These are phyloP conservation scores for Pyricularia pennisetigena DNA, from an alignment of 2,329 filamentous ascomycete genomes.

Conservation along the genomic window DNA sequence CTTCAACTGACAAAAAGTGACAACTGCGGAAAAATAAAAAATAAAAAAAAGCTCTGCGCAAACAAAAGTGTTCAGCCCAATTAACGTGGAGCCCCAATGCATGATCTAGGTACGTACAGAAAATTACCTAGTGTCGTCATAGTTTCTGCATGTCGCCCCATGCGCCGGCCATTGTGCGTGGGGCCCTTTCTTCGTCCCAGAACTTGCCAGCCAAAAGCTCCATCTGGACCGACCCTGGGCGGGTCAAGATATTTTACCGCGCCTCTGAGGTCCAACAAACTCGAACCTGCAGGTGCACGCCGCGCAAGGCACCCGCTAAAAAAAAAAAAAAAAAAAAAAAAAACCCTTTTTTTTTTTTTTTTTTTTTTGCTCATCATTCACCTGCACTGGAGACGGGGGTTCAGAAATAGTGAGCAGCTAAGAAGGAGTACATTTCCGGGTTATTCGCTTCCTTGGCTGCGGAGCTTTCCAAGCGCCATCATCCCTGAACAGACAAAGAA, in stretches of 20 bases:
- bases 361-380: not conserved
- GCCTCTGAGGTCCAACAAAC: not conserved
- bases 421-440: not conserved
- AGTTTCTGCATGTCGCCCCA: not conserved
- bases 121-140: not conserved
- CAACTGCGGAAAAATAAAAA: not conserved
- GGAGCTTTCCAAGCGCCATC: not conserved
- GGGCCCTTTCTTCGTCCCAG: not conserved
- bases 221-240: not conserved
- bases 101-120: not conserved
- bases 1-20: not conserved
- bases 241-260: not conserved
- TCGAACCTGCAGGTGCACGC: not conserved
- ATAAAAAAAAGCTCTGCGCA: too few relatives aligned
- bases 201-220: not conserved
- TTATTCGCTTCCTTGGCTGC: not conserved
- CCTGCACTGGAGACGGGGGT: not conserved
- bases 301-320: not conserved
- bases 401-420: not conserved
- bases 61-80: not conserved
- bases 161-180: not conserved
- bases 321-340: not conserved
- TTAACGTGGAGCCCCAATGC: not conserved
- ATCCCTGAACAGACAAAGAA: not conserved
- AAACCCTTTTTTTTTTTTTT: not conserved